A percentile compares a stretch with the other conserved stretches of the same genome.
Evolutionary conservation across 768 basidiomycete genomes (phyloP).

Genomic region (Phylloporus arenicola): DNA sequence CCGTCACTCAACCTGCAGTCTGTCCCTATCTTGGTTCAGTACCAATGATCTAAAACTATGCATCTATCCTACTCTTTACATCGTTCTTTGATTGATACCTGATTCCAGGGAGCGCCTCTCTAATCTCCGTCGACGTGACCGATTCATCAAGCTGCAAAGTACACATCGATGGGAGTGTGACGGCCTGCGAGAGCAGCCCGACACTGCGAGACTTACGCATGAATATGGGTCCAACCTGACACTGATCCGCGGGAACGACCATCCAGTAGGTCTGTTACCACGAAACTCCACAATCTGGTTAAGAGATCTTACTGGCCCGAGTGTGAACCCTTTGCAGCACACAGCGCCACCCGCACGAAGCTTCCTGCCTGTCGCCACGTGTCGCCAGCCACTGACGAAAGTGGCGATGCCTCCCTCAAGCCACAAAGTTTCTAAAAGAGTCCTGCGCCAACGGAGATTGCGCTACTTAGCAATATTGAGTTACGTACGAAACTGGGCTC

Average conservation of each 20-base stretch:
- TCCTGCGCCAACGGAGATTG: slow-evolving; percentile 13
- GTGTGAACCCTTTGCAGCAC: background rate
- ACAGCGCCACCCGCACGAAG: slow-evolving; percentile 15
- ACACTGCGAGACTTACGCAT: background rate
- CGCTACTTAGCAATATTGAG: slow-evolving; percentile 5
- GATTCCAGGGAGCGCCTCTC: background rate
- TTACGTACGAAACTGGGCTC: slow-evolving; percentile 15
- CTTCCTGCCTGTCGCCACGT: slow-evolving; percentile 21
- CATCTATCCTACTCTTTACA: slow-evolving; percentile 4
- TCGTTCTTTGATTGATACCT: slow-evolving; percentile 14
- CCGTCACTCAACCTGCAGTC: background rate
- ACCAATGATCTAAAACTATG: slow-evolving; percentile 10
- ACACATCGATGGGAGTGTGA: background rate
- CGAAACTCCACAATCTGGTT: slow-evolving; percentile 5
- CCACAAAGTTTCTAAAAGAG: slow-evolving; percentile 8
- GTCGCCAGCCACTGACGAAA: slow-evolving; percentile 13
- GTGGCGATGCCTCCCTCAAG: slow-evolving; percentile 9
- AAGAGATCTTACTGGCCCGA: background rate
- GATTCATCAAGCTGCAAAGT: background rate
- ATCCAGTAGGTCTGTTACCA: background rate
- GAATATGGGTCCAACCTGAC: background rate
- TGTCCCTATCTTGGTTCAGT: slow-evolving; percentile 4
- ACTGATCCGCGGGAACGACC: background rate
- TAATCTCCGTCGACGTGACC: slow-evolving; percentile 22
- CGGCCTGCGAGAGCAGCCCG: background rate